These are phyloP conservation scores for Botrytis paeoniae DNA, from an alignment of 2,329 filamentous ascomycete genomes.

Conservation along the genomic window DNA sequence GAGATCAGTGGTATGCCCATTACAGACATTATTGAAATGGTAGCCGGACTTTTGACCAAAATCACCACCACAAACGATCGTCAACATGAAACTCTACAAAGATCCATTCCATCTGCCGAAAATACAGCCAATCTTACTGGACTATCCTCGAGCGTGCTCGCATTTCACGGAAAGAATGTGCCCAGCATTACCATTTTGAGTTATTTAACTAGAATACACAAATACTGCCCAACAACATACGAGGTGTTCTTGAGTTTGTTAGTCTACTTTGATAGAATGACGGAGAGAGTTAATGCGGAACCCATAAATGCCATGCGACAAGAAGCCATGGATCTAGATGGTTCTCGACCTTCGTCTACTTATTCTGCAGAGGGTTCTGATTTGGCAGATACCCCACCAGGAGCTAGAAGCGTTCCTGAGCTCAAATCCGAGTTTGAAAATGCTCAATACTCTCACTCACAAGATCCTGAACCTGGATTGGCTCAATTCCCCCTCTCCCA, in stretches of 20 bases:
- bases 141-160: constrained; percentile 73
- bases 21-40: constrained; percentile 97
- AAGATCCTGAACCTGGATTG: constrained; percentile 26
- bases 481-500: constrained; percentile 50
- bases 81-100: constrained; percentile 87
- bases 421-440: constrained; percentile 31
- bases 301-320: constrained; percentile 64
- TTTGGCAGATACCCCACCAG: constrained; percentile 33
- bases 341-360: constrained; percentile 32
- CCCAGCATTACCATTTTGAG: constrained; percentile 95
- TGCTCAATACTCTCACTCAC: constrained; percentile 33
- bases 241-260: constrained; percentile 94
- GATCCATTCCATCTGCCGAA: constrained; percentile 60
- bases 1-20: constrained; percentile 98
- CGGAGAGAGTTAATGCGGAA: constrained; percentile 84
- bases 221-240: constrained; percentile 97
- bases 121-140: constrained; percentile 55
- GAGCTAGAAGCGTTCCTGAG: constrained; percentile 34
- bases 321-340: constrained; percentile 33
- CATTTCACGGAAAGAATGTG: constrained; percentile 97
- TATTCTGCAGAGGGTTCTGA: constrained; percentile 36
- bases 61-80: constrained; percentile 95
- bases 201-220: constrained; percentile 94
- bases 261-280: constrained; percentile 99
- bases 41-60: constrained; percentile 90